phyloP scores from a whole-genome alignment of 306 rosid species.

The Sphenostylis stenocarpa region DNA sequence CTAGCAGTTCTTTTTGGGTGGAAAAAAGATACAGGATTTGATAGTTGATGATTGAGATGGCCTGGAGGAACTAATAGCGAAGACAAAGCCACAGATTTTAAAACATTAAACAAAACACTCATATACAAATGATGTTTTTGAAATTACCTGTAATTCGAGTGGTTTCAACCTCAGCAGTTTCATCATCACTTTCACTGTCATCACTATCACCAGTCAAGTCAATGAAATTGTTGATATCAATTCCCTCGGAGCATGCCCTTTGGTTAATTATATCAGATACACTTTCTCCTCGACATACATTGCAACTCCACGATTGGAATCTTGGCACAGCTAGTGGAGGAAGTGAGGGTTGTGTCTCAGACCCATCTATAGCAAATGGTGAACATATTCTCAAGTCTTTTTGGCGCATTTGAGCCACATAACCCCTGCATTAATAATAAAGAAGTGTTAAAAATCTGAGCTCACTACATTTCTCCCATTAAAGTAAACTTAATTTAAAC shows the following conservation, averaged over 20 bases:
- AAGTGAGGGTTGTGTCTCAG: conserved; percentile 41
- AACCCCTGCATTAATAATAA: conserved; percentile 57
- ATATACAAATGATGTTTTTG: conserved; percentile 13
- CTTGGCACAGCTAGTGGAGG: conserved; percentile 55
- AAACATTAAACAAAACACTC: not conserved
- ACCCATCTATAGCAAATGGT: conserved; percentile 52
- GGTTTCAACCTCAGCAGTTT: conserved; percentile 27
- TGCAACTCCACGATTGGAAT: conserved; percentile 56
- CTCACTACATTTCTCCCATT: not conserved
- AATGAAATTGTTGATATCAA: no score
- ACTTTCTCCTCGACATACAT: conserved; percentile 36
- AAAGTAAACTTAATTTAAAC: not conserved
- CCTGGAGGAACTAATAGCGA: conserved; percentile 37
- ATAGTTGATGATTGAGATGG: no score
- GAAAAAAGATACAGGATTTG: no score
- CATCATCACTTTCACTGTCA: conserved; percentile 15
- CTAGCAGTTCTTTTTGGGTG: no score
- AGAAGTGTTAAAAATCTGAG: not conserved
- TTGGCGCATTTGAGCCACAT: conserved; percentile 56
- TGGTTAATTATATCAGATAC: not conserved
- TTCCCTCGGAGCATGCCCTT: not conserved
- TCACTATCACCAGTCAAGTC: not conserved
- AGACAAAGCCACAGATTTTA: conserved; percentile 3
- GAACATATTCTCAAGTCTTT: conserved; percentile 59
- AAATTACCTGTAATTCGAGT: conserved; percentile 41